phyloP scores from a whole-genome alignment of 2,329 filamentous ascomycete genomes.

The Sporothrix luriei region DNA sequence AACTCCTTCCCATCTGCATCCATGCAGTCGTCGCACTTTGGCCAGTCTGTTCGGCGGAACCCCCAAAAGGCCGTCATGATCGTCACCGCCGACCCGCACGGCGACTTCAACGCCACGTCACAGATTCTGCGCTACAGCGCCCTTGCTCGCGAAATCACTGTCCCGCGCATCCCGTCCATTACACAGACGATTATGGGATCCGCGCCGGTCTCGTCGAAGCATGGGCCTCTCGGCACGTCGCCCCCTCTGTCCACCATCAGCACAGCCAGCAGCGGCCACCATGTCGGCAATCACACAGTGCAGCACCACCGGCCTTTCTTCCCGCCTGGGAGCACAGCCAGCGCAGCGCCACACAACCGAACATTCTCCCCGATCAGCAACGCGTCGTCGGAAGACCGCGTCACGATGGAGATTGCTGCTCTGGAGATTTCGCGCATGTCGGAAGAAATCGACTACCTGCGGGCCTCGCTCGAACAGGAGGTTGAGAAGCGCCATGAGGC shows the following conservation, averaged over 20 bases:
- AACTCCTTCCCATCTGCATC: constrained; percentile 75
- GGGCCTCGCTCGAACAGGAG: constrained; percentile 70
- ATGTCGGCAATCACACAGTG: neutral
- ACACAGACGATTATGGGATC: constrained; percentile 66
- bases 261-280: constrained; percentile 37
- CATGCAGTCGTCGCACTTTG: constrained; percentile 42
- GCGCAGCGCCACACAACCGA: constrained; percentile 39
- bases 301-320: constrained; percentile 48
- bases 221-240: constrained; percentile 30
- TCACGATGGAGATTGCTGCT: constrained; percentile 80
- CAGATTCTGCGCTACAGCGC: constrained; percentile 95
- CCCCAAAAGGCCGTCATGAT: constrained; percentile 94
- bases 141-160: constrained; percentile 87
- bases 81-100: constrained; percentile 87
- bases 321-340: constrained; percentile 44
- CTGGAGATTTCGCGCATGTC: constrained; percentile 78
- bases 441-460: constrained; percentile 75
- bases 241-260: constrained; percentile 37
- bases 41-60: constrained; percentile 53
- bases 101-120: constrained; percentile 95
- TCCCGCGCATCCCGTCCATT: constrained; percentile 83
- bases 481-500: constrained; percentile 68
- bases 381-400: constrained; percentile 53
- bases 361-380: constrained; percentile 48
- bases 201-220: constrained; percentile 36